A percentile compares a stretch with the other conserved stretches of the same genome.
Conservation (phyloP, 2,329 filamentous ascomycete genomes). For the Fusarium clavum region DNA sequence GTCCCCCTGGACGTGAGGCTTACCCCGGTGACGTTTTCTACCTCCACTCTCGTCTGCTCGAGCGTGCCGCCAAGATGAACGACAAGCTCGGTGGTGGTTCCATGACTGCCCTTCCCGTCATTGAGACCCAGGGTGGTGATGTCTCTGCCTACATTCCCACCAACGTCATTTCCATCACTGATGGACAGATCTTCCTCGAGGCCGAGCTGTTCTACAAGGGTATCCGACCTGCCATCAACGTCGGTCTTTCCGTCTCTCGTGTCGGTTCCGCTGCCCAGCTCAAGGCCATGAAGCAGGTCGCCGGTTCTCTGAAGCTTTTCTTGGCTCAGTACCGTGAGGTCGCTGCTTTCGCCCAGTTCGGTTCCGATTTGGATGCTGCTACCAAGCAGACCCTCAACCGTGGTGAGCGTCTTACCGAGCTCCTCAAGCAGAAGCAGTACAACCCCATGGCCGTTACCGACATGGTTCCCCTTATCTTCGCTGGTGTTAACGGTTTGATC, state of each 20-base stretch:
- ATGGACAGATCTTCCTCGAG: conserved; percentile 99
- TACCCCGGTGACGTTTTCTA: conserved; percentile 99
- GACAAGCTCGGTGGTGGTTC: conserved; percentile 94
- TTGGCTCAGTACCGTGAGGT: conserved; percentile 99
- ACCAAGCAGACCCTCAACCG: conserved; percentile 98
- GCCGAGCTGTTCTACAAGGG: conserved; percentile 99
- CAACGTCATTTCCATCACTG: conserved; percentile 99
- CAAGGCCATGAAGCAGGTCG: conserved; percentile 99
- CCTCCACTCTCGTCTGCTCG: conserved; percentile 98
- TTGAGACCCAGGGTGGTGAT: conserved; percentile 99
- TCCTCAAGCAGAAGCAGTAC: conserved; percentile 99
- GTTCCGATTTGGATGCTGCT: conserved; percentile 98
- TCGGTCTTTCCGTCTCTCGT: conserved; percentile 99
- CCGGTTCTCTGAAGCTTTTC: conserved; percentile 99
- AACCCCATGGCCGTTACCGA: conserved; percentile 98
- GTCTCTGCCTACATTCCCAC: conserved; percentile 99
- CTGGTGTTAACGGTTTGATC: conserved; percentile 97
- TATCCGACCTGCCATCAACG: conserved; percentile 99
- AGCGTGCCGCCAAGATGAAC: conserved; percentile 99
- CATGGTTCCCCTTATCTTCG: conserved; percentile 99
- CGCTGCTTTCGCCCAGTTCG: conserved; percentile 99
- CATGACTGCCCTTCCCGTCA: conserved; percentile 95
- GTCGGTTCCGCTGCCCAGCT: conserved; percentile 99
- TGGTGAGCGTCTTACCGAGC: conserved; percentile 98
- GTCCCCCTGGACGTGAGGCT: conserved; percentile 98